Conservation (phyloP, 352 stramenopile species). For the Phytophthora fragariae region DNA sequence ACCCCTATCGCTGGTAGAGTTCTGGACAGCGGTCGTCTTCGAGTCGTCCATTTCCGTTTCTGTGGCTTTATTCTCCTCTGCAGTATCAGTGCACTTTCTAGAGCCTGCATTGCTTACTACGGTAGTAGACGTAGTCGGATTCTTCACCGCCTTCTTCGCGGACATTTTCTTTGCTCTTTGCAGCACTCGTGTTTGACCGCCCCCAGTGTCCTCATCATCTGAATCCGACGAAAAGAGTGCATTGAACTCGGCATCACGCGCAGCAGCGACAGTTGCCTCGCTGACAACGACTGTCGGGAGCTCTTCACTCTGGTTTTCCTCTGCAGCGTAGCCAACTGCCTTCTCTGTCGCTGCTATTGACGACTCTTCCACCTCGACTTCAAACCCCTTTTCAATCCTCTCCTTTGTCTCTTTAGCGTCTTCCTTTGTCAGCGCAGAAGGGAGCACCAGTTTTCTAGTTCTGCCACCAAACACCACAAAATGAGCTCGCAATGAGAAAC, state of each 20-base stretch:
- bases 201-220: slow-evolving; percentile 15
- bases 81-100: not conserved
- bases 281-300: slow-evolving; percentile 1
- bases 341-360: not conserved
- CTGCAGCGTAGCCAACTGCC: not conserved
- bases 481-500: slow-evolving; percentile 2
- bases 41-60: slow-evolving; percentile 5
- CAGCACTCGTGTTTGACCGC: slow-evolving; percentile 9
- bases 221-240: slow-evolving; percentile 42
- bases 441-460: slow-evolving; percentile 33
- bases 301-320: slow-evolving; percentile 9
- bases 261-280: slow-evolving; percentile 19
- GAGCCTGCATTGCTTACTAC: not conserved
- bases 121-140: not conserved
- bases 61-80: slow-evolving; percentile 5
- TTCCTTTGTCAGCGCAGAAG: slow-evolving; percentile 48
- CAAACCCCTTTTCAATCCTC: slow-evolving; percentile 50
- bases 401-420: slow-evolving; percentile 42
- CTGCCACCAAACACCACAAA: slow-evolving; percentile 2
- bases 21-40: not conserved
- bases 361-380: slow-evolving; percentile 18
- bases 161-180: slow-evolving; percentile 16
- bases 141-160: slow-evolving; percentile 5
- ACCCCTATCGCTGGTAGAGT: too few relatives aligned
- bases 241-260: slow-evolving; percentile 29